phyloP scores from a whole-genome alignment of 257 asterid genomes.

The Nemophila menziesii region DNA sequence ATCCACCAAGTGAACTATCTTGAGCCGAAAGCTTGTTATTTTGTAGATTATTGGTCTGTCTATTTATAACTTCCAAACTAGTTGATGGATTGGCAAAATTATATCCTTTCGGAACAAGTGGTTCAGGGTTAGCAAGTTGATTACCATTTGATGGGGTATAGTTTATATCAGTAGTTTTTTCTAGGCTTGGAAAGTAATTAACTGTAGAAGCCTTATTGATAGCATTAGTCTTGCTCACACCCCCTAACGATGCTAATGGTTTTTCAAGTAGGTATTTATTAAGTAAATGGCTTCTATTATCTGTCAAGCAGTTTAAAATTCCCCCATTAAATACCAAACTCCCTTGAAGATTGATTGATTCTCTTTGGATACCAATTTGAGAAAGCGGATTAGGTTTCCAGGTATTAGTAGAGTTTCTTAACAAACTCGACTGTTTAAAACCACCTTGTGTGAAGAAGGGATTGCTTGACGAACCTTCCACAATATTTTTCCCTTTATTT shows the following conservation, averaged over 20 bases:
- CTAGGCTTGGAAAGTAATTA: neutral
- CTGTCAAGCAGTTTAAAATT: neutral
- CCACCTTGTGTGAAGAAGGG: neutral
- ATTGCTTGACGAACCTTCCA: neutral
- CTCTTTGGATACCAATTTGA: neutral
- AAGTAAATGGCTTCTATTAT: neutral
- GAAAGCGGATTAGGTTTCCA: neutral
- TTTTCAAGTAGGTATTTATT: neutral
- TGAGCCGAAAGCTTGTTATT: too few species aligned
- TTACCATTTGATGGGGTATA: neutral
- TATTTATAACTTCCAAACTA: neutral
- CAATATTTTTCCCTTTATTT: neutral
- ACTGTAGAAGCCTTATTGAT: neutral
- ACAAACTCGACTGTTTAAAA: neutral
- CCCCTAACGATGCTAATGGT: neutral
- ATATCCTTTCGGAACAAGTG: neutral
- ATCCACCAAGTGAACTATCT: too few species aligned
- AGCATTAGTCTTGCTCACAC: neutral
- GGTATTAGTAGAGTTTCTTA: neutral
- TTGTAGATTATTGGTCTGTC: neutral
- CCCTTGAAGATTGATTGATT: neutral
- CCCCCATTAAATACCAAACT: neutral
- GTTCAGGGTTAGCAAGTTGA: neutral
- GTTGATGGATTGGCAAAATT: neutral
- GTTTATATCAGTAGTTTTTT: neutral